These are phyloP conservation scores for Thraustotheca clavata DNA, from an alignment of 352 stramenopile species.

Conservation along the genomic window DNA sequence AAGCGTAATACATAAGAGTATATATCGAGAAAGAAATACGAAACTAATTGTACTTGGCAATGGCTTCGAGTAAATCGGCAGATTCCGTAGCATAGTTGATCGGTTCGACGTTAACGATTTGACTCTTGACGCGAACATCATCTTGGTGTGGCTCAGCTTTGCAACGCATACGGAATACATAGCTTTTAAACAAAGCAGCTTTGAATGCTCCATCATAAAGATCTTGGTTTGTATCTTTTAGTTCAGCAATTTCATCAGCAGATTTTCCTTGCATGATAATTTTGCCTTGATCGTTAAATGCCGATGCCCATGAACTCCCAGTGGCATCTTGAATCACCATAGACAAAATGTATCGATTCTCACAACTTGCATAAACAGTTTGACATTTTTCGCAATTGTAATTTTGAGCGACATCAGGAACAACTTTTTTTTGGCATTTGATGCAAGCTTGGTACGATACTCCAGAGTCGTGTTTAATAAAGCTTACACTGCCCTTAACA, in stretches of 20 bases:
- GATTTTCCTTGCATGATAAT: constrained; percentile 86
- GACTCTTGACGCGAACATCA: constrained; percentile 91
- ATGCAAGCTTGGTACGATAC: constrained; percentile 83
- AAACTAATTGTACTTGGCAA: constrained; percentile 74
- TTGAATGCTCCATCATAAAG: constrained; percentile 92
- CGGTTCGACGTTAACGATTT: constrained; percentile 84
- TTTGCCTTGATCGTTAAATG: constrained; percentile 96
- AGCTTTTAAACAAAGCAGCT: constrained; percentile 88
- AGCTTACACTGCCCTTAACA: constrained; percentile 94
- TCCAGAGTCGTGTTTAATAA: constrained; percentile 93
- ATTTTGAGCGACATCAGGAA: constrained; percentile 89
- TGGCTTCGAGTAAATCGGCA: constrained; percentile 88
- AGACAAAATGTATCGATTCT: constrained; percentile 95
- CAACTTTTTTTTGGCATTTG: constrained; percentile 89
- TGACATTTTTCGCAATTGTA: constrained; percentile 97
- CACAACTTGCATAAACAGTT: constrained; percentile 88
- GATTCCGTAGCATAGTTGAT: constrained; percentile 93
- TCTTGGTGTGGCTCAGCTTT: constrained; percentile 97
- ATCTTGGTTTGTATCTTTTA: constrained; percentile 75
- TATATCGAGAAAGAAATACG: neutral
- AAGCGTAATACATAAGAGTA: too few relatives aligned
- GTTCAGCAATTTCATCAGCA: constrained; percentile 88
- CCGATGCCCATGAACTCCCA: constrained; percentile 90
- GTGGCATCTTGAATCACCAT: constrained; percentile 91
- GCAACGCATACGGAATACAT: constrained; percentile 80